A percentile compares a stretch with the other conserved stretches of the same genome.
Evolutionary conservation across 306 rosid species (phyloP).

Genomic region (Sphenostylis stenocarpa): DNA sequence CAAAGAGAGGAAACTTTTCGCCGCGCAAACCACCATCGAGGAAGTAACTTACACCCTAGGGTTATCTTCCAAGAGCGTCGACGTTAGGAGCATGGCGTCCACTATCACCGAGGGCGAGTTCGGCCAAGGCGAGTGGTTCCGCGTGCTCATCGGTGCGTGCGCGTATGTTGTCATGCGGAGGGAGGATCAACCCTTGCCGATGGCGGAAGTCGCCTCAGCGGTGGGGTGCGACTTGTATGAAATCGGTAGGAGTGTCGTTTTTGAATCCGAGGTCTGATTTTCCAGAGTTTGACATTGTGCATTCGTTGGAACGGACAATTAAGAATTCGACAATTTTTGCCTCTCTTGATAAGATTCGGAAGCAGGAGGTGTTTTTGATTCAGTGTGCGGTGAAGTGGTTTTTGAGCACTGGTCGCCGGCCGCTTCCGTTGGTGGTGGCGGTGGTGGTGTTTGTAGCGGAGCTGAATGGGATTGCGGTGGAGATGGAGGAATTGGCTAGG

Average conservation of each 20-base stretch:
- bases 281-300: conserved; percentile 9
- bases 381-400: conserved; percentile 8
- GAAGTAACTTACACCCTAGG: neutral
- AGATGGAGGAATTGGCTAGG: neutral
- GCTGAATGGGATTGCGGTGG: neutral
- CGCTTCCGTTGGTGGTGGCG: conserved; percentile 5
- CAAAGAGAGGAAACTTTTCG: neutral
- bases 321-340: neutral
- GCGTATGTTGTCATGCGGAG: neutral
- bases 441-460: conserved; percentile 12
- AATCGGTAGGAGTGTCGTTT: neutral
- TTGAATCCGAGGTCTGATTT: neutral
- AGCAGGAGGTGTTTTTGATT: neutral
- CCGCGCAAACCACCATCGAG: neutral
- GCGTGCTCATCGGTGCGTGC: neutral
- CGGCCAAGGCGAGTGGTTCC: neutral
- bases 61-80: neutral
- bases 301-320: neutral
- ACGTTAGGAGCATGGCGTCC: neutral
- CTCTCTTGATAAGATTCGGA: neutral
- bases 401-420: neutral
- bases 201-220: neutral
- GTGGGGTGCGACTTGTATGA: neutral
- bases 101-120: conserved; percentile 2
- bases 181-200: neutral